Evolutionary conservation across 2,329 filamentous ascomycete species (phyloP).

Genomic region (Elsinoe necatrix): DNA sequence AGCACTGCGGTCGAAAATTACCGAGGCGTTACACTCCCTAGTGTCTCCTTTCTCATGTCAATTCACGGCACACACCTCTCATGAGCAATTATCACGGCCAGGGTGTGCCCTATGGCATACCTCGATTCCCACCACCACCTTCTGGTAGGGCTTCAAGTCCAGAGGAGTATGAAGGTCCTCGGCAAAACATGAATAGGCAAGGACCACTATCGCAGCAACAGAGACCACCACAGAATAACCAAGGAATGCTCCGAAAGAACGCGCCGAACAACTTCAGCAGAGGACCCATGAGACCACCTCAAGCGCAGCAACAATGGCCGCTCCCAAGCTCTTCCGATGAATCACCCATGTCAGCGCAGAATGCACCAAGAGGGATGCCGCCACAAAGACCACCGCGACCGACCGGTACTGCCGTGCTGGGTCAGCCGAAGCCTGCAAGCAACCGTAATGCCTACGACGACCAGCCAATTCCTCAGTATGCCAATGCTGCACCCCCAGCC

Average conservation of each 20-base stretch:
- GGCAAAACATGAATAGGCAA: background rate
- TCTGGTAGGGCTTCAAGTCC: background rate
- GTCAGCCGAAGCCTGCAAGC: conserved; percentile 8
- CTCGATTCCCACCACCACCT: conserved; percentile 9
- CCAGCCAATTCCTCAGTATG: conserved; percentile 11
- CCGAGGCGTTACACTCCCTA: background rate
- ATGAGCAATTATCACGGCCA: conserved; percentile 15
- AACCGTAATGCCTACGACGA: conserved; percentile 3
- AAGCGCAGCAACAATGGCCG: conserved; percentile 8
- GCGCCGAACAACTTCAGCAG: conserved; percentile 14
- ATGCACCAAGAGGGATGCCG: background rate
- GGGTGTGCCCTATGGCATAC: conserved; percentile 15
- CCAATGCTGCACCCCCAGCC: background rate
- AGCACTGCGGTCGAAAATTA: background rate
- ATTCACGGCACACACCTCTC: background rate
- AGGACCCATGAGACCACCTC: conserved; percentile 4
- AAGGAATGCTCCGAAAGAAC: conserved; percentile 8
- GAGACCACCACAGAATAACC: conserved; percentile 1
- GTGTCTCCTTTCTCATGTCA: background rate
- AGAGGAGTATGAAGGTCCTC: conserved; percentile 1
- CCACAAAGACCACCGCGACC: conserved; percentile 8
- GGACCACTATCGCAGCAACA: conserved; percentile 1
- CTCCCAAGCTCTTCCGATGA: background rate
- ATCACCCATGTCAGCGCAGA: background rate
- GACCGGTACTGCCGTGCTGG: conserved; percentile 6